Base-by-base conservation (phyloP, 1,284 basidiomycete genomes). In the Sanghuangporus sanghuang region DNA sequence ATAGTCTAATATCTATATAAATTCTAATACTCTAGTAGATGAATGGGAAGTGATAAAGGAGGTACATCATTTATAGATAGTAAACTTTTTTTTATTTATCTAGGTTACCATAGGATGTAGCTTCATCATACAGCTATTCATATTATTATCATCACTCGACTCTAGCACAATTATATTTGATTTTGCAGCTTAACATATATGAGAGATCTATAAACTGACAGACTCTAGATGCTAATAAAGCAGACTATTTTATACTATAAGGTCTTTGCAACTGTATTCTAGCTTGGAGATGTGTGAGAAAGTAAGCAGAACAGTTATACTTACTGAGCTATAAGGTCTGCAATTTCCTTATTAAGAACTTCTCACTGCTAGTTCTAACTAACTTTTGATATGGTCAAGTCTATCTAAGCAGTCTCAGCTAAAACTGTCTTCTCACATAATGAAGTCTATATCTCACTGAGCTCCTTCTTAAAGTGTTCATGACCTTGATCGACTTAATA, bases 191-290 rank as follows among this genome's bases (percentile, higher is more conserved):
- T 86, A 82, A 64, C 86, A 84, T 65, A 95, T 93, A 44, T 86
- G 83, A 11, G 89, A 81, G 1, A 92, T 92, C 71, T 95, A 92
- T 0, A 85, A 83, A 68, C 85, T 93, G 67, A n/a, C n/a, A 95
- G 85, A 85, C 69, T 96, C 93, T 14, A 96, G 84, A 70, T 95
- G 93, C 64, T 89, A 82, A 70, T 95, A 93, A 11, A 96, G 81
- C 16, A 91, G 79, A 7, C 80, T 74, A 71, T 96, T 96, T 72
- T 96, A 93, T 32, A 85, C 79, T 1, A 81, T 79, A 18, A 96
- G 79, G 69, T 93, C 93, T 69, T 88, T 85, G 71, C 81, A 86
- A 32, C 53, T 54, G 2, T 14, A 16, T 18, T 6, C 16, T 46
- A n/a, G 44, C 21, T 46, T 46, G 4, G 21, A 18, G 21, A 46